phyloP scores from a whole-genome alignment of 2,329 filamentous ascomycete species.

The Diaporthe sp. region DNA sequence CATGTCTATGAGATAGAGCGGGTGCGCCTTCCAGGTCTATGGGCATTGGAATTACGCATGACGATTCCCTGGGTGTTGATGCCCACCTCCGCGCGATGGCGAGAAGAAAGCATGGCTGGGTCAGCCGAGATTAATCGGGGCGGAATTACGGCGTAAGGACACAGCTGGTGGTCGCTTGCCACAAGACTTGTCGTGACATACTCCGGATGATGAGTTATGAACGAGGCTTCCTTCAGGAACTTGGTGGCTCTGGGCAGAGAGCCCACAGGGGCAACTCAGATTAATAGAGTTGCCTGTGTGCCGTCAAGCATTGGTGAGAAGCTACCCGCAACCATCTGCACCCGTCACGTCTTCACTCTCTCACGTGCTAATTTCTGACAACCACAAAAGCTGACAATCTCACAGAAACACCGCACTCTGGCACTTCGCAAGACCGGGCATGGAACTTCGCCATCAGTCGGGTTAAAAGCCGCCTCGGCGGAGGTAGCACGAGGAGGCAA shows the following conservation, averaged over 20 bases:
- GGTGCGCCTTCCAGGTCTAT: neutral
- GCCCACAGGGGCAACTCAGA: slow-evolving; percentile 10
- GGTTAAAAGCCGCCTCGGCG: neutral
- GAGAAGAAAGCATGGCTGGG: neutral
- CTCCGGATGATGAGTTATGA: neutral
- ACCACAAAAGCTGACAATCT: neutral
- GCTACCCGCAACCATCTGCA: neutral
- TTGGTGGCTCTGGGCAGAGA: neutral
- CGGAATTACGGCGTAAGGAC: neutral
- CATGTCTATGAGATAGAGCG: neutral
- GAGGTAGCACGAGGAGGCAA: neutral
- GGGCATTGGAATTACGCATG: neutral
- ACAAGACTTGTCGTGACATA: neutral
- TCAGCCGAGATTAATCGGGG: neutral
- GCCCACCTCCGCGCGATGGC: no score
- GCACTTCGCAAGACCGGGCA: neutral
- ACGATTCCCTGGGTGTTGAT: neutral
- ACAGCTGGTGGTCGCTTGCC: neutral
- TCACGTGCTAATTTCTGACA: neutral
- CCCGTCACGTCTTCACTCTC: no score
- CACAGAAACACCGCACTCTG: neutral
- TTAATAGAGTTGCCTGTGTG: neutral
- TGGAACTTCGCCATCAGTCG: neutral
- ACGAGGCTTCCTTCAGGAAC: neutral
- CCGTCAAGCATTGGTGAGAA: neutral